Evolutionary conservation across 73 alveolate species (phyloP).

Genomic region (Paramecium octaurelia): DNA sequence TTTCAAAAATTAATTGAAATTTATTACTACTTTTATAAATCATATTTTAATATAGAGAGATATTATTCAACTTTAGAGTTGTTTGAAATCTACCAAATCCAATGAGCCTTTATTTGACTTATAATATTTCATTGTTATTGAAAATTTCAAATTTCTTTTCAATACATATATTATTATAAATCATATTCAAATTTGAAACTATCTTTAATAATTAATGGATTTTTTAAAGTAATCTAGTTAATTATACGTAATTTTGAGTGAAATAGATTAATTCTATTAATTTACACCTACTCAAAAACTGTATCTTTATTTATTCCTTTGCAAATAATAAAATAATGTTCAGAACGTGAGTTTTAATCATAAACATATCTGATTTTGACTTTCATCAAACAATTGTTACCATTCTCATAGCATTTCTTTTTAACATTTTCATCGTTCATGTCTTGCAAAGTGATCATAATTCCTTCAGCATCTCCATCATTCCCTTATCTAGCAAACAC

Average conservation of each 20-base stretch:
- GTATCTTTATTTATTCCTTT: background rate
- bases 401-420: background rate
- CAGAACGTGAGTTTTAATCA: background rate
- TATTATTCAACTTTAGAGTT: too few relatives aligned
- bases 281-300: background rate
- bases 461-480: constrained; percentile 17
- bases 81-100: too few relatives aligned
- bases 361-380: background rate
- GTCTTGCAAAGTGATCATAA: background rate
- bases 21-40: too few relatives aligned
- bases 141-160: background rate
- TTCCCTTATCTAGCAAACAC: background rate
- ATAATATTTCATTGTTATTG: background rate
- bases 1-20: too few relatives aligned
- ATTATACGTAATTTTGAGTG: background rate
- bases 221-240: background rate
- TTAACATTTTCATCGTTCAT: background rate
- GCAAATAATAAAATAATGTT: background rate
- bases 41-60: too few relatives aligned
- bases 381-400: background rate
- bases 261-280: background rate
- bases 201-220: background rate
- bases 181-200: background rate
- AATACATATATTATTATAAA: background rate
- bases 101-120: too few relatives aligned